Conservation (phyloP, 768 basidiomycete genomes). For the Psilocybe azurescens region DNA sequence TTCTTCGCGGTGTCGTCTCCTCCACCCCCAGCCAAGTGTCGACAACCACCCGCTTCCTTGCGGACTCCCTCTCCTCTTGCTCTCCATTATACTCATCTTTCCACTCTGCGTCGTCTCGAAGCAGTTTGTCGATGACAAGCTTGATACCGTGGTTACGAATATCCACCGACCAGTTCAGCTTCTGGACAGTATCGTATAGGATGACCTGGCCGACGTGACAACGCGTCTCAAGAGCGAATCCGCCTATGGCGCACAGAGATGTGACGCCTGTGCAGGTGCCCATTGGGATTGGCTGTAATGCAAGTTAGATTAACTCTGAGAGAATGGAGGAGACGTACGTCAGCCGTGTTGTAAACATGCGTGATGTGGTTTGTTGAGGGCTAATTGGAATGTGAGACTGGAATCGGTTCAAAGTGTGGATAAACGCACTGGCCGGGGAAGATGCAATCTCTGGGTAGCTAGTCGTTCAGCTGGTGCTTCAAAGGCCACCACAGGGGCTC, state of each 20-base stretch:
- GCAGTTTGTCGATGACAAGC: constrained; percentile 61
- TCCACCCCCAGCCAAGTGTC: constrained; percentile 26
- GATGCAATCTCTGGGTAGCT: constrained; percentile 80
- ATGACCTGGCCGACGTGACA: constrained; percentile 89
- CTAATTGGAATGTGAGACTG: constrained; percentile 36
- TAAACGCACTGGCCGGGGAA: constrained; percentile 77
- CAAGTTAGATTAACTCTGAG: constrained; percentile 1
- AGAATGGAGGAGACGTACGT: constrained; percentile 43
- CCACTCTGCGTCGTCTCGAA: constrained; percentile 29
- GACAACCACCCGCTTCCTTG: constrained; percentile 11
- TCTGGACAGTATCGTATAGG: constrained; percentile 85
- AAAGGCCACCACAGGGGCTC: constrained; percentile 90
- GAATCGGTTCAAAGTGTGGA: background rate
- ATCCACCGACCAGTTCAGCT: constrained; percentile 82
- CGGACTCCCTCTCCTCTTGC: constrained; percentile 13
- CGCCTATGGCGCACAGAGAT: constrained; percentile 55
- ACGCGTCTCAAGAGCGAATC: constrained; percentile 86
- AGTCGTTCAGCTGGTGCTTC: constrained; percentile 81
- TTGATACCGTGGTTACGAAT: constrained; percentile 75
- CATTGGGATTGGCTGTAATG: constrained; percentile 80
- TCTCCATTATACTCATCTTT: constrained; percentile 27
- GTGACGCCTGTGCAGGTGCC: constrained; percentile 78
- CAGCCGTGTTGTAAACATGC: constrained; percentile 91
- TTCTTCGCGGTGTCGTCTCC: constrained; percentile 19
- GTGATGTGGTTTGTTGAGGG: constrained; percentile 78